Percentiles rank a stretch among this genome's conserved stretches.
Evolutionary conservation across 768 basidiomycete species (phyloP).

Genomic region (Cyclocybe cylindracea): DNA sequence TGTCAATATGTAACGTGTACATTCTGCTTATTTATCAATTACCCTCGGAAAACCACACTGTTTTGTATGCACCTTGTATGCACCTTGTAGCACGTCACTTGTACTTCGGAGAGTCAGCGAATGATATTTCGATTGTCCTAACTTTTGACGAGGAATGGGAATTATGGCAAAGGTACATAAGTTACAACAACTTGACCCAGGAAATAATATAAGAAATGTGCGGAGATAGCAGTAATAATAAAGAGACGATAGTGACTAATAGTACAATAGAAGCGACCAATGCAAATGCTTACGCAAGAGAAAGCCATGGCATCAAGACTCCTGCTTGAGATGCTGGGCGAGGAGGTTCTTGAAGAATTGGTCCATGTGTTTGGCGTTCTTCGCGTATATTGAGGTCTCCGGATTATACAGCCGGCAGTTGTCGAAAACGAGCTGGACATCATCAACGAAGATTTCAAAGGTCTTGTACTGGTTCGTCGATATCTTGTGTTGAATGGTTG

Average conservation of each 20-base stretch:
- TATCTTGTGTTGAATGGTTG: constrained; percentile 89
- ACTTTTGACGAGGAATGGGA: too few relatives aligned
- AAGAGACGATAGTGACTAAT: neutral
- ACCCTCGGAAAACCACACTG: too few relatives aligned
- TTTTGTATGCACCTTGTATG: too few relatives aligned
- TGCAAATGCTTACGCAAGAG: neutral
- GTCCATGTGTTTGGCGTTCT: constrained; percentile 84
- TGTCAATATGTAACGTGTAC: neutral
- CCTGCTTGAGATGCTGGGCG: constrained; percentile 24
- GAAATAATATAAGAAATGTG: too few relatives aligned
- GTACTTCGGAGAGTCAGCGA: neutral
- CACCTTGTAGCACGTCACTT: too few relatives aligned
- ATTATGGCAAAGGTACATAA: too few relatives aligned
- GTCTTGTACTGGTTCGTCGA: constrained; percentile 79
- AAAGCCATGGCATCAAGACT: constrained; percentile 3
- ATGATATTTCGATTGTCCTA: too few relatives aligned
- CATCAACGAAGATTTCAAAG: constrained; percentile 74
- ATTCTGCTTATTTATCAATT: neutral
- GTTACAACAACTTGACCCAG: too few relatives aligned
- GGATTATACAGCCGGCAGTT: constrained; percentile 92
- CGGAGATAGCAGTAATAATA: too few relatives aligned
- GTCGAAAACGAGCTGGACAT: constrained; percentile 83
- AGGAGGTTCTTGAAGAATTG: constrained; percentile 67
- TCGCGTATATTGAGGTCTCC: constrained; percentile 75
- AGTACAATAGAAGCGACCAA: neutral